Evolutionary conservation across 345 rosid species (phyloP).

Genomic region (Gossypium ekmanianum): DNA sequence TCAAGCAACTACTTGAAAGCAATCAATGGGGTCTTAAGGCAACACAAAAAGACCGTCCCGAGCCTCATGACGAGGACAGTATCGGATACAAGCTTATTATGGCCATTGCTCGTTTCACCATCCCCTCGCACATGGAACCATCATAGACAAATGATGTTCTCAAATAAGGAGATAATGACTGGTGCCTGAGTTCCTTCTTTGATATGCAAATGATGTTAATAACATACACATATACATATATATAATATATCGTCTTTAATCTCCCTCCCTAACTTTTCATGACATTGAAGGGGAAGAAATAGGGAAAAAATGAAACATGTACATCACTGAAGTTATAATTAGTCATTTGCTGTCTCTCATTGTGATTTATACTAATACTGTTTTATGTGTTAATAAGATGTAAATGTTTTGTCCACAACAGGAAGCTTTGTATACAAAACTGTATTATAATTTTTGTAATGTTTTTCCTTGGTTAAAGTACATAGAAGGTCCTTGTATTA

Average conservation of each 20-base stretch:
- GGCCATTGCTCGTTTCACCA: constrained; percentile 77
- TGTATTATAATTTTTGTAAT: no score
- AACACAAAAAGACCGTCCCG: constrained; percentile 29
- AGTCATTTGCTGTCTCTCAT: background rate
- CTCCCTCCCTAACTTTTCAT: background rate
- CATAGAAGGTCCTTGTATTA: no score
- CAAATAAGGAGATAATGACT: constrained; percentile 53
- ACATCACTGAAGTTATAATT: background rate
- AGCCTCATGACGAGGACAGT: constrained; percentile 23
- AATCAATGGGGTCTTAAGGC: constrained; percentile 56
- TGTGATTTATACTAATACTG: background rate
- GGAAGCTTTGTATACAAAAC: background rate
- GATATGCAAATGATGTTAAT: constrained; percentile 11
- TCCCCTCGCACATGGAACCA: constrained; percentile 59
- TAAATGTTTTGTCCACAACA: background rate
- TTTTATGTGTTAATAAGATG: background rate
- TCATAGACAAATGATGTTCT: constrained; percentile 20
- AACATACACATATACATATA: background rate
- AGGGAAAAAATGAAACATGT: background rate
- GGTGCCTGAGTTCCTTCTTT: constrained; percentile 31
- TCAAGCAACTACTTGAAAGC: constrained; percentile 89
- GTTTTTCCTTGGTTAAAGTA: no score
- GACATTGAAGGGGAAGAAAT: background rate
- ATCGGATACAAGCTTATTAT: constrained; percentile 32
- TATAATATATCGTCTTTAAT: background rate